A percentile compares a stretch with the other conserved stretches of the same genome.
Evolutionary conservation across 331 rosid genomes (phyloP).

Genomic region (Acacia concinna): DNA sequence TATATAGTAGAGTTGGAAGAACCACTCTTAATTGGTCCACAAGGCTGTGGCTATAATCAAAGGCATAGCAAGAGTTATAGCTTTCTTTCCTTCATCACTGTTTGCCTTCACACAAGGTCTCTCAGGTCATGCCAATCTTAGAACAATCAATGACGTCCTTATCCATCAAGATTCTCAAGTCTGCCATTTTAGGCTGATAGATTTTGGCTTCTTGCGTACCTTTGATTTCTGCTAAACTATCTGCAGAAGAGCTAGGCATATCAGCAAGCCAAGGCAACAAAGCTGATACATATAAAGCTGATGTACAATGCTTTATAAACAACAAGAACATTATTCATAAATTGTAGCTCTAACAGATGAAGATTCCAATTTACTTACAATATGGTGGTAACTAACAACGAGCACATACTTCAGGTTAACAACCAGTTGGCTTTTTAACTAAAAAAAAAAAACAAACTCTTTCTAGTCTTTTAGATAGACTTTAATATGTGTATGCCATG

Average conservation of each 20-base stretch:
- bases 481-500: too few species aligned
- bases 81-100: constrained; percentile 63
- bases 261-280: constrained; percentile 53
- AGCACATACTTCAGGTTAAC: too few species aligned
- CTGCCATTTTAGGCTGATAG: constrained; percentile 51
- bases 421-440: too few species aligned
- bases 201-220: constrained; percentile 60
- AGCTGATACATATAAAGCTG: constrained; percentile 51
- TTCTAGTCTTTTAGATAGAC: too few species aligned
- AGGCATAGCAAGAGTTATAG: constrained; percentile 64
- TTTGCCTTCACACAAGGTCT: constrained; percentile 55
- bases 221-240: constrained; percentile 30
- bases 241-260: constrained; percentile 40
- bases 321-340: too few species aligned
- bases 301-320: constrained; percentile 65
- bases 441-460: too few species aligned
- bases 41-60: constrained; percentile 63
- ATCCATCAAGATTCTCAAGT: constrained; percentile 33
- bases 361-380: too few species aligned
- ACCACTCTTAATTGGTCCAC: constrained; percentile 54
- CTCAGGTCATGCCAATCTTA: constrained; percentile 73
- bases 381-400: too few species aligned
- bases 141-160: constrained; percentile 60
- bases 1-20: constrained; percentile 55
- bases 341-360: too few species aligned